Base-by-base conservation (phyloP, 345 rosid species). In the Rhodamnia rubescens region DNA sequence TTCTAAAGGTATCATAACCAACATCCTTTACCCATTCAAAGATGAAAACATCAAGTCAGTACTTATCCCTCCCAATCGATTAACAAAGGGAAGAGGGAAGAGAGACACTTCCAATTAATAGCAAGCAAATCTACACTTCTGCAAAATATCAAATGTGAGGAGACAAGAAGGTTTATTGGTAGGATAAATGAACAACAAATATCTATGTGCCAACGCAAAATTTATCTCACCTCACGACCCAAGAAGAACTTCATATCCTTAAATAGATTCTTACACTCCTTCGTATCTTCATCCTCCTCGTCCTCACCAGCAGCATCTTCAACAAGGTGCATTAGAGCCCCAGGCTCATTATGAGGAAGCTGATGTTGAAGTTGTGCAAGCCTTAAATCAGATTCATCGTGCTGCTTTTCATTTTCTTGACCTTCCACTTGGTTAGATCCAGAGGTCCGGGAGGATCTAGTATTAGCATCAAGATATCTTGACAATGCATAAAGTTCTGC, bases 351-450 rank as follows among this genome's bases (percentile, higher is more conserved):
- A 51, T 96, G 88, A 85, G 98, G 96, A 84, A 97, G 98, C 89
- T 96, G 99, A 89, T 91, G 96, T 86, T 97, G 99, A 86, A 97
- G 95, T 89, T 97, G 99, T 51, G 99, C 96, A 84, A 97, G 98
- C 87, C 98, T 93, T 58, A 97, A 87, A 57, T 95, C 96, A 86
- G 99, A 95, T 88, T 96, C 98, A 36, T 91, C 86, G 32, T 26
- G 27, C 53, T 85, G 88, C 56, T 87, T 44, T 42, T 56, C 92
- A 51, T 90, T 91, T 69, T 80, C 81, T 69, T 83, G 84, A 51
- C 55, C 88, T 61, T 86, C 91, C 74, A 85, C 88, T 87, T 88
- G 92, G 86, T 89, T 92, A 82, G 91, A 78, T 75, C 57, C 85
- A 83, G 93, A 89, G 53, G 95, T 88, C 20, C 74, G 26, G 64